These are phyloP conservation scores for Elongisporangium senticosum DNA, from an alignment of 352 stramenopile genomes.

Conservation along the genomic window DNA sequence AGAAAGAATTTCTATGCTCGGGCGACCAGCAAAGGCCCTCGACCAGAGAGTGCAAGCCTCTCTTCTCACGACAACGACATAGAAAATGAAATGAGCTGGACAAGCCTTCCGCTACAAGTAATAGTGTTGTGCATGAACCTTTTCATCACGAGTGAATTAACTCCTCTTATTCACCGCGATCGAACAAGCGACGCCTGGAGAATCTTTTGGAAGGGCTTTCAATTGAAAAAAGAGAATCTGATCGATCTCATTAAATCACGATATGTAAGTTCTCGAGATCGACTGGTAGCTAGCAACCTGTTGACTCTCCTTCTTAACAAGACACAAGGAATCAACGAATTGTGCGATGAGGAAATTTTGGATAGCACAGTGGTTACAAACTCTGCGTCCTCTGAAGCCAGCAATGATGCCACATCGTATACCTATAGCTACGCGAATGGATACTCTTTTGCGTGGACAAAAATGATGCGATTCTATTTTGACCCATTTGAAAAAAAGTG, in stretches of 20 bases:
- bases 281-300: constrained; percentile 31
- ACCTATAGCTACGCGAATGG: constrained; percentile 39
- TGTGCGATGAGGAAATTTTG: constrained; percentile 35
- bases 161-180: constrained; percentile 26
- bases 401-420: constrained; percentile 22
- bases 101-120: constrained; percentile 39
- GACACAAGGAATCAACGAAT: constrained; percentile 29
- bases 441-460: constrained; percentile 54
- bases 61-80: constrained; percentile 4
- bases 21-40: background rate
- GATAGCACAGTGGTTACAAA: constrained; percentile 7
- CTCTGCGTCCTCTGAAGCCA: constrained; percentile 9
- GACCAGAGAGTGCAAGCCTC: constrained; percentile 3
- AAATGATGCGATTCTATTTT: constrained; percentile 57
- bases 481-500: constrained; percentile 50
- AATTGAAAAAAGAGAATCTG: constrained; percentile 43
- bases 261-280: constrained; percentile 23
- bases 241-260: constrained; percentile 28
- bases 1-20: constrained; percentile 10
- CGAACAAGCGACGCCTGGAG: constrained; percentile 34
- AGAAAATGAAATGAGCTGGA: constrained; percentile 17
- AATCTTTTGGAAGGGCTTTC: constrained; percentile 39
- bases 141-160: constrained; percentile 51
- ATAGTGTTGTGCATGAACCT: constrained; percentile 52
- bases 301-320: constrained; percentile 51